Evolutionary conservation across 345 rosid genomes (phyloP), one percentile per base, ranked within the genome.

Genomic region (Hirschfeldia incana): DNA sequence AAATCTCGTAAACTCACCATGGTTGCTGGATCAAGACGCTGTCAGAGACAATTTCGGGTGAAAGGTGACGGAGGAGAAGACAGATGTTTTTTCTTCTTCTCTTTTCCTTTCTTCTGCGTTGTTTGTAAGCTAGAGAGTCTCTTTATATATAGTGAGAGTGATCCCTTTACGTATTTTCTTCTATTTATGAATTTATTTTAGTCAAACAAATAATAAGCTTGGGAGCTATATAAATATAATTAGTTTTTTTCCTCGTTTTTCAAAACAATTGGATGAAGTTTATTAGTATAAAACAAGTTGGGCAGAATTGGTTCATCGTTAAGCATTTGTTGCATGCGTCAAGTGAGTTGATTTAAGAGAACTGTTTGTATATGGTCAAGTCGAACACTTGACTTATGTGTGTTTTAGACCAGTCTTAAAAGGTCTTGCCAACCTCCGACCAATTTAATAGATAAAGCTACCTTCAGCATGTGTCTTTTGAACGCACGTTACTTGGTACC

Each of bases 1-100:
- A 60, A n/a, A 69, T 6, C 3, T 16, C 4, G 28, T 1, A 70
- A 11, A 8, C 37, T 58, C 36, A 81, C 81, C 84, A 81, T 81
- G 51, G 81, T 0, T 59, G 33, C 70, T 67, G 81, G 36, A 76
- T 72, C 70, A 77, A 76, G 61, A 72, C 76, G 77, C 3, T 16
- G 63, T 42, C 8, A 55, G 58, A 75, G 63, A 70, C 4, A 53
- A 55, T 13, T 57, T 29, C 73, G 6, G 58, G 10, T 70, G 75
- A 70, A 69, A 77, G 65, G 69, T 17, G 73, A 67, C 61, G 74
- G 15, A 12, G 78, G 28, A 57, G 34, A 59, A 57, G 34, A 59
- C 39, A 1, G 58, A 32, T 78, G 57, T 59, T 79, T 65, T 55
- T 53, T 53, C 6, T 62, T 17, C 53, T 65, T 63, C 37, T 49